Conservation (phyloP, 176 grass and related monocot genomes). For the Neostapfia colusana region DNA sequence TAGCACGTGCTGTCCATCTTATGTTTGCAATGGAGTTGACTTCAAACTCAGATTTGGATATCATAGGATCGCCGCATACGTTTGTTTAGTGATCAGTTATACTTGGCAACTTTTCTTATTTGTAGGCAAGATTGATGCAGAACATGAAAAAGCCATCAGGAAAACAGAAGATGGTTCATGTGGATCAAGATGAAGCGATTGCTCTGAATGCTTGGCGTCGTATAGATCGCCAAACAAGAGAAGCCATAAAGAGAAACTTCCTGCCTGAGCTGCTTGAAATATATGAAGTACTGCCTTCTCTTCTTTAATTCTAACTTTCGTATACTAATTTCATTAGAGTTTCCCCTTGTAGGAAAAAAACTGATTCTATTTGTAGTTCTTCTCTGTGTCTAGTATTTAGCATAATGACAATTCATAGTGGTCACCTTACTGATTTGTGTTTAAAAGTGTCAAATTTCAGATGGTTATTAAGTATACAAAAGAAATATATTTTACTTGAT, state of each 20-base stretch:
- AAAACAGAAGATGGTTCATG: conserved; percentile 49
- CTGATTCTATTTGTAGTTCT: background rate
- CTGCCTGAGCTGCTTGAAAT: conserved; percentile 69
- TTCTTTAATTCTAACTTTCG: background rate
- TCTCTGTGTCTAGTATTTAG: too few relatives aligned
- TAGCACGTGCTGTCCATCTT: conserved; percentile 6
- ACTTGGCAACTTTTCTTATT: conserved; percentile 9
- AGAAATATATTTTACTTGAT: background rate
- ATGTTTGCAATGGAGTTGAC: background rate
- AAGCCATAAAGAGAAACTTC: conserved; percentile 71
- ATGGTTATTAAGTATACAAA: too few relatives aligned
- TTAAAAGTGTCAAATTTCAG: too few relatives aligned
- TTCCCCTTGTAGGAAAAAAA: background rate
- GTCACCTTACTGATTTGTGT: background rate
- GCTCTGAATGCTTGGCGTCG: conserved; percentile 72
- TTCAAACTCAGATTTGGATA: background rate
- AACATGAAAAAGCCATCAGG: conserved; percentile 38
- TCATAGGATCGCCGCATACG: background rate
- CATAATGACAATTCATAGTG: background rate
- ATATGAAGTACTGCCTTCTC: conserved; percentile 58
- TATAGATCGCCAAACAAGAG: conserved; percentile 79
- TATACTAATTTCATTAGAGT: background rate
- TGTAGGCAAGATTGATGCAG: conserved; percentile 67
- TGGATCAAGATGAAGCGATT: conserved; percentile 51
- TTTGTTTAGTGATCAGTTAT: conserved; percentile 6